Base-by-base conservation (phyloP, 768 basidiomycete species). In the Phaeolepiota aurea region DNA sequence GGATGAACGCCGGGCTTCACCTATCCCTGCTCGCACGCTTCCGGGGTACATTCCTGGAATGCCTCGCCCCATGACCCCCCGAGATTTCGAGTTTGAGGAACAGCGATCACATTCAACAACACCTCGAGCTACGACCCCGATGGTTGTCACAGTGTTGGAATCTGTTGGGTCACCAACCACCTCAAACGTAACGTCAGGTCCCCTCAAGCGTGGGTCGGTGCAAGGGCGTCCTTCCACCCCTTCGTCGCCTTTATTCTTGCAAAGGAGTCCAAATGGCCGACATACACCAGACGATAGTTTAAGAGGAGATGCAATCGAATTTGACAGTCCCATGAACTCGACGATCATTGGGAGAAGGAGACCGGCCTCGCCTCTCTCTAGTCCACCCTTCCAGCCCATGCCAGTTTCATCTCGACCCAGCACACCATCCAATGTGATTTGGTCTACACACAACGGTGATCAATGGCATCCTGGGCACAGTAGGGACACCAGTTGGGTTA, bases 51-150 rank as follows among this genome's bases (percentile, higher is more conserved):
- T 88, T 42, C 88, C 88, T 16, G 88, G 88, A 9, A 91, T 91
- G 88, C 84, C 85, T 15, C 69, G 88, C 31, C 88, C 88, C 13
- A 88, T 90, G 83, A 90, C 88, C 4, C 88, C 88, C n/a, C 80
- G 78, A 42, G 83, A 87, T 47, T 63, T 73, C 21, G 88, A 88
- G 36, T 54, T 70, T 20, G 87, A 89, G 41, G 84, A 87, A 44
- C 74, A 77, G 50, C 64, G 73, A 32, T 78, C 78, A 5, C 81
- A 77, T 43, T 84, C 82, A 1, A 79, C 81, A 35, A 91, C 87
- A 3, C 87, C 87, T 42, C 81, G 87, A 41, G 87, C 87, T 13
- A 79, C 78, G 13, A 81, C 82, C 0, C 82, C 82, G 32, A 68
- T 68, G 34, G 42, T 33, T 25, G 9, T 22, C 37, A 20, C 31